A percentile compares a stretch with the other conserved stretches of the same genome.
Conservation (phyloP, 805 yeast genomes). For the Sugiyamaella mastotermitis region DNA sequence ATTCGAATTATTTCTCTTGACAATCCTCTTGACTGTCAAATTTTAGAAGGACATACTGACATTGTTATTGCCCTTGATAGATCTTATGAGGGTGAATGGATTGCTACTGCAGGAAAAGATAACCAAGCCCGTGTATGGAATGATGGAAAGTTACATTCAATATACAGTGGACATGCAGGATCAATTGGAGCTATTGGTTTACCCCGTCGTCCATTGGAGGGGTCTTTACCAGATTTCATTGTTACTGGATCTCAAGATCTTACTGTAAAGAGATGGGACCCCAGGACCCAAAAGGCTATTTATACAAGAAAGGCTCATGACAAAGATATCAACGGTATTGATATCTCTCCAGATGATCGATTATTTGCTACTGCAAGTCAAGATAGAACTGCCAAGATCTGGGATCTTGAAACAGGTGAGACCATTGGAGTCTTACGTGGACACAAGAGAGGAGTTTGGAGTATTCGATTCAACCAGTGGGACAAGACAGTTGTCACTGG, state of each 20-base stretch:
- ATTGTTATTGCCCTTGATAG: constrained; percentile 75
- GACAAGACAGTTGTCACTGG: constrained; percentile 75
- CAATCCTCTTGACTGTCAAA: constrained; percentile 51
- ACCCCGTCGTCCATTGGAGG: constrained; percentile 44
- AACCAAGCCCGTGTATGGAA: constrained; percentile 80
- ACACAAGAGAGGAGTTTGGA: constrained; percentile 95
- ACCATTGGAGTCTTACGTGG: constrained; percentile 78
- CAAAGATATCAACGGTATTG: constrained; percentile 87
- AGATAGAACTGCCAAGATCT: constrained; percentile 84
- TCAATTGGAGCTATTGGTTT: constrained; percentile 78
- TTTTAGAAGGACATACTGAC: constrained; percentile 80
- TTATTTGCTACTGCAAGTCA: constrained; percentile 89
- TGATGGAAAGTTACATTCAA: constrained; percentile 39
- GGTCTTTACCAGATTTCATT: constrained; percentile 36
- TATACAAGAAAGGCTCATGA: constrained; percentile 96
- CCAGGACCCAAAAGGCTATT: constrained; percentile 47
- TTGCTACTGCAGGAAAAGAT: constrained; percentile 90
- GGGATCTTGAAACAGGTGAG: constrained; percentile 87
- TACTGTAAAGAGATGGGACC: constrained; percentile 79
- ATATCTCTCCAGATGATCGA: constrained; percentile 85
- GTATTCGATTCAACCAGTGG: constrained; percentile 65
- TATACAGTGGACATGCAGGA: constrained; percentile 80
- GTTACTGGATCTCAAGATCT: constrained; percentile 82
- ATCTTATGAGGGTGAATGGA: constrained; percentile 77
- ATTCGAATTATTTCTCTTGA: constrained; percentile 59